Evolutionary conservation across 2,329 filamentous ascomycete species (phyloP).

Genomic region (Paraphaeosphaeria minitans): DNA sequence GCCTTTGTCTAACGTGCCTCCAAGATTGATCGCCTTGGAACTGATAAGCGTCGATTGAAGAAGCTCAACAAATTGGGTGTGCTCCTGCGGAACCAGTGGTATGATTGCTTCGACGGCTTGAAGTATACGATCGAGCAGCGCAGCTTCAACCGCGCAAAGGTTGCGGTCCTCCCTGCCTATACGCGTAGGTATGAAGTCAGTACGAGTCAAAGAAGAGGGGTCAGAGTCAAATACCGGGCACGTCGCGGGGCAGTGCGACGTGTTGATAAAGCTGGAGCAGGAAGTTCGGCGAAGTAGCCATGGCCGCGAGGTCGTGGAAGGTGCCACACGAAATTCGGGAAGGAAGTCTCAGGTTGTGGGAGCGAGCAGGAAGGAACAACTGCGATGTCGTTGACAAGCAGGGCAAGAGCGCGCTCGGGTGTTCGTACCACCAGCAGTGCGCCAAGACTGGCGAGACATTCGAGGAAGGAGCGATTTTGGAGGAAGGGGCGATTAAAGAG

Average conservation of each 20-base stretch:
- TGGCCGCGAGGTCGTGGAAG: conserved; percentile 13
- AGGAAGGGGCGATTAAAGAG: neutral
- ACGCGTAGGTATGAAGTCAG: too few species aligned
- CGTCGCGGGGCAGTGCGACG: conserved; percentile 45
- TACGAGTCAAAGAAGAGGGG: too few species aligned
- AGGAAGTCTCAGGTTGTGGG: neutral
- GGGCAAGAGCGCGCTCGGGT: neutral
- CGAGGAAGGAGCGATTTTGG: conserved; percentile 1
- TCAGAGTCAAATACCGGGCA: conserved; percentile 32
- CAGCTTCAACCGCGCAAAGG: conserved; percentile 29
- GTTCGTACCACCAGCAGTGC: neutral
- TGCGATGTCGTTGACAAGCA: too few species aligned
- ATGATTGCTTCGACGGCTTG: conserved; percentile 27
- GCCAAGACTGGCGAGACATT: neutral
- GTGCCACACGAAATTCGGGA: neutral
- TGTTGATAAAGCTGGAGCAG: conserved; percentile 44
- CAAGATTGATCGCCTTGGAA: conserved; percentile 27
- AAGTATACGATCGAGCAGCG: conserved; percentile 38
- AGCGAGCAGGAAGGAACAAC: neutral
- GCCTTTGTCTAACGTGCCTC: conserved; percentile 29
- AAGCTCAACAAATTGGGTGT: conserved; percentile 19
- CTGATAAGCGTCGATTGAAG: conserved; percentile 23
- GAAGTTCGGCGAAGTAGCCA: conserved; percentile 24
- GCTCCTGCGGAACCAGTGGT: conserved; percentile 14
- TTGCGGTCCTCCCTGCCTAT: conserved; percentile 35